A percentile compares a stretch with the other conserved stretches of the same genome.
Conservation (phyloP, 805 yeast genomes). For the Saccharomycopsis olivae region DNA sequence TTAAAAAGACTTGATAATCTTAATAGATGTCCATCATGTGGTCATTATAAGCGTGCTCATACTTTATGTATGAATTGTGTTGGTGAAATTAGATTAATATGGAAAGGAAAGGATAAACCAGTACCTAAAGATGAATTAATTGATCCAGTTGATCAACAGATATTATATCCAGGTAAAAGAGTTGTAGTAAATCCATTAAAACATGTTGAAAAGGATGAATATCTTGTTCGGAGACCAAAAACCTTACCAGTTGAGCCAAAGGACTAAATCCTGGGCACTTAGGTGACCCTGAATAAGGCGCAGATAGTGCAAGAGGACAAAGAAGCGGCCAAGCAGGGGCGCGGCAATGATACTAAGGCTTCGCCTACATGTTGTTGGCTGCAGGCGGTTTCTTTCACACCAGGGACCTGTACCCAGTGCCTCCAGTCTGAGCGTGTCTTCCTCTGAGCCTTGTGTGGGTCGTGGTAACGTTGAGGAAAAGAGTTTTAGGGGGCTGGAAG, state of each 20-base stretch:
- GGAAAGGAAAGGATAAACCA: conserved; percentile 39
- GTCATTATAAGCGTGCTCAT: conserved; percentile 82
- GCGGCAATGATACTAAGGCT: too few species aligned
- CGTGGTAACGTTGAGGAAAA: too few species aligned
- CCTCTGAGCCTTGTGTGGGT: too few species aligned
- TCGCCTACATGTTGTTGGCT: too few species aligned
- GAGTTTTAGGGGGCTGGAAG: too few species aligned
- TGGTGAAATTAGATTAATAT: conserved; percentile 61
- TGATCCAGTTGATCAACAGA: conserved; percentile 49
- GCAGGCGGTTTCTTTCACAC: too few species aligned
- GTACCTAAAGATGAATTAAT: conserved; percentile 25
- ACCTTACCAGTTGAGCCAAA: conserved; percentile 39
- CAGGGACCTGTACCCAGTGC: too few species aligned
- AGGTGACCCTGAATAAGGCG: too few species aligned
- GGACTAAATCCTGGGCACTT: background rate
- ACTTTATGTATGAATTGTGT: conserved; percentile 91
- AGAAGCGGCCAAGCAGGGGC: too few species aligned
- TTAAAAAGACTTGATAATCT: conserved; percentile 63
- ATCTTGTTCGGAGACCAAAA: conserved; percentile 43
- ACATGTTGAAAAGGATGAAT: conserved; percentile 43
- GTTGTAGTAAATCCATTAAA: conserved; percentile 32
- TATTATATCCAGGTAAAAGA: conserved; percentile 67
- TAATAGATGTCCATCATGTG: conserved; percentile 93
- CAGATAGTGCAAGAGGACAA: too few species aligned
- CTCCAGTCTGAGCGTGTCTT: too few species aligned